Evolutionary conservation across 2,329 filamentous ascomycete genomes (phyloP).

Genomic region (Akanthomyces dipterigenus): DNA sequence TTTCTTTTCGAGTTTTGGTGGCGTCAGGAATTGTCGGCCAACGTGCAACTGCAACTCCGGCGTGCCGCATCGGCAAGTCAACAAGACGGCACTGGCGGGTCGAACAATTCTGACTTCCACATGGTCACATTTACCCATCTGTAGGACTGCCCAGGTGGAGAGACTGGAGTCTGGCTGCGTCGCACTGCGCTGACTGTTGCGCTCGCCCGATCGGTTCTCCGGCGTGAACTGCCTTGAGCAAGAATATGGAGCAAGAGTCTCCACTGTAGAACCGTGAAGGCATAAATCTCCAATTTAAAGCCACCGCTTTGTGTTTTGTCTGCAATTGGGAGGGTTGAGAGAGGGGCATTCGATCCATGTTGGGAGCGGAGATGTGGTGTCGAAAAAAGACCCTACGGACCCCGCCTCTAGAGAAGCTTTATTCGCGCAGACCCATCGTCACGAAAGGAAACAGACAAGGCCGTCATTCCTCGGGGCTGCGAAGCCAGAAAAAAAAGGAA

Average conservation of each 20-base stretch:
- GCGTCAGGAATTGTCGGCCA: not conserved
- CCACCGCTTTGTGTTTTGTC: not conserved
- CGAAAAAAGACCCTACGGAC: not conserved
- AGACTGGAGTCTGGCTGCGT: conserved; percentile 2
- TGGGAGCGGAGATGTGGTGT: not conserved
- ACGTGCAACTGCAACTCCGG: not conserved
- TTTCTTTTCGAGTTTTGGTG: conserved; percentile 1
- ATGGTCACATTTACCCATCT: not conserved
- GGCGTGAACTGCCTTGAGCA: not conserved
- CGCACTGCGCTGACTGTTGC: conserved; percentile 3
- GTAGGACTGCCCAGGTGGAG: not conserved
- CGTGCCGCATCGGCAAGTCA: not conserved
- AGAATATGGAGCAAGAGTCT: not conserved
- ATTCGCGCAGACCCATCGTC: not conserved
- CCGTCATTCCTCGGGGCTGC: not conserved
- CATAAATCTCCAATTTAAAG: not conserved
- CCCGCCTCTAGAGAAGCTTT: not conserved
- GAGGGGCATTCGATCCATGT: not conserved
- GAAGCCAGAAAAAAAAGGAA: not conserved
- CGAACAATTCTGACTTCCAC: conserved; percentile 3
- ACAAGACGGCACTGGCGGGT: not conserved
- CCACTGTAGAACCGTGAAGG: not conserved
- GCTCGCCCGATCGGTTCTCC: conserved; percentile 3
- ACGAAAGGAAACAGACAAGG: not conserved
- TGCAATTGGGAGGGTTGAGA: not conserved